Evolutionary conservation across 257 asterid species (phyloP).

Genomic region (Perilla frutescens): DNA sequence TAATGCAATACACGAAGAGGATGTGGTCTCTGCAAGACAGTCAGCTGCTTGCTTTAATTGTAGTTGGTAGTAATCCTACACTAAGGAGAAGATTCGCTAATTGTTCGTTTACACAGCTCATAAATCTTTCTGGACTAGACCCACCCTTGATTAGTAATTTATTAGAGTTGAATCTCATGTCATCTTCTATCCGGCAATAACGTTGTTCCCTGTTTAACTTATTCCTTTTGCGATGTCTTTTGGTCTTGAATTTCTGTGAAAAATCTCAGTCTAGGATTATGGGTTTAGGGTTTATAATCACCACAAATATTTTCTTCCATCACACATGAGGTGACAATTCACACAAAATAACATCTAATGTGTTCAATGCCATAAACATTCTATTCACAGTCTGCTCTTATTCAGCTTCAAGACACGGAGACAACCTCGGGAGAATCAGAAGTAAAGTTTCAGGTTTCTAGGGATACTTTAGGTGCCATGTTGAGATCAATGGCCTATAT

Average conservation of each 20-base stretch:
- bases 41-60: slow-evolving; percentile 14
- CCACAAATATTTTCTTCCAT: slow-evolving; percentile 15
- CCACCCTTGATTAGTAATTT: slow-evolving; percentile 12
- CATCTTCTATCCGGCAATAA: slow-evolving; percentile 10
- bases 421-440: slow-evolving; percentile 73
- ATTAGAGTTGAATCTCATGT: slow-evolving; percentile 17
- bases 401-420: slow-evolving; percentile 87
- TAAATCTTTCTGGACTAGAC: slow-evolving; percentile 6
- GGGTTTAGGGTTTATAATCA: slow-evolving; percentile 5
- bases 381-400: slow-evolving; percentile 30
- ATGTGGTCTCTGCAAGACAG: background rate
- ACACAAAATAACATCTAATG: background rate
- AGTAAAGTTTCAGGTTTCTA: slow-evolving; percentile 83
- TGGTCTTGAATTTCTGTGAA: slow-evolving; percentile 6
- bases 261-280: slow-evolving; percentile 8
- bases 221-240: slow-evolving; percentile 14
- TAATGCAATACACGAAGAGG: background rate
- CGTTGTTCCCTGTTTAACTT: slow-evolving; percentile 9
- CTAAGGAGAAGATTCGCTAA: slow-evolving; percentile 10
- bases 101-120: slow-evolving; percentile 23
- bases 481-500: slow-evolving; percentile 85
- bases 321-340: slow-evolving; percentile 21
- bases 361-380: slow-evolving; percentile 23
- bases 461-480: slow-evolving; percentile 82
- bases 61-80: slow-evolving; percentile 9